Evolutionary conservation across 2,329 filamentous ascomycete species (phyloP), one percentile per base, ranked within the genome.

Genomic region (Fusarium redolens): DNA sequence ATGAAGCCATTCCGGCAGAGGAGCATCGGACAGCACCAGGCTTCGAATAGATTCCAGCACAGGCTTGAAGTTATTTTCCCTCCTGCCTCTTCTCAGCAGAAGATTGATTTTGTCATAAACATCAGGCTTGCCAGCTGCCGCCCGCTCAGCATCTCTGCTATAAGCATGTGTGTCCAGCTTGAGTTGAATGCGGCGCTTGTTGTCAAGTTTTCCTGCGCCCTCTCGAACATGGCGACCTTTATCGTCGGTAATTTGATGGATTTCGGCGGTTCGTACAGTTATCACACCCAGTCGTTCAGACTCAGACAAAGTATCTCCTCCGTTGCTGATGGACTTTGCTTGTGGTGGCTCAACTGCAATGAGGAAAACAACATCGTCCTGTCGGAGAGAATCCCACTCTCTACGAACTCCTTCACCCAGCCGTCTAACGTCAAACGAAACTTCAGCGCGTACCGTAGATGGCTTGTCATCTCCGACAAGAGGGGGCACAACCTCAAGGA

Each of bases 1-100:
- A 78, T 97, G 94, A 47, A 99, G 86, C 96, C 96, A 99, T 4
- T 92, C 89, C 18, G 96, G 95, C 60, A 98, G 87, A 11, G 93
- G 93, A 25, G 96, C 91, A 75, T 97, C 93, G 1, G 95, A 95
- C 38, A 97, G 86, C 4, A 94, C 92, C 35, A 99, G 88, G 72
- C 90, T 93, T 78, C 92, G 93, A 79, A 99, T 97, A 2, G 95
- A 97, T 77, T 98, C 93, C 40, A 99, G 86, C 14, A 99, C 92
- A 14, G 95, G 91, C 79, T 94, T 97, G 86, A 99, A 99, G 82
- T 99, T 99, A 83, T 99, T 99, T 82, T 99, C 96, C 67, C 95
- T 88, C 33, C 93, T 92, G 79, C 90, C 92, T 75, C 96, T 89
- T 65, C 96, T 92, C 57, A 97, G 88, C 61, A 99, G 85, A 44